Evolutionary conservation across 176 grass and related monocot genomes (phyloP), one percentile per base, ranked within the genome.

Genomic region (Oryza brachyantha): DNA sequence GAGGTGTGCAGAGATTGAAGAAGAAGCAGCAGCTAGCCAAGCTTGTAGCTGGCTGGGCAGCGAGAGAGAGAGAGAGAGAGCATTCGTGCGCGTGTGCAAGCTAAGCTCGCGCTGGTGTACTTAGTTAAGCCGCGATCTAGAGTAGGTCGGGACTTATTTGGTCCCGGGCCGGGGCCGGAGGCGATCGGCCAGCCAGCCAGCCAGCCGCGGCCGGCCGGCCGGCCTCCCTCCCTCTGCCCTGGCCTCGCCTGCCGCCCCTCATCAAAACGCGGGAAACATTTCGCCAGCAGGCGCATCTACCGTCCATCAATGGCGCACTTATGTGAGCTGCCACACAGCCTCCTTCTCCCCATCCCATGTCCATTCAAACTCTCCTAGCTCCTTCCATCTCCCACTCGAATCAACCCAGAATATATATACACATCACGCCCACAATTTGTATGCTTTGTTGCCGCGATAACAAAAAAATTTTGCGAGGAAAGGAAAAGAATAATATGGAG

Each of bases 281-380:
- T 66, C 43, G 31, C 31, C 64, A 57, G 76, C n/a, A 68, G 45
- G 29, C 52, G 29, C 71, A 76, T 55, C 75, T 73, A 34, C 32
- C 79, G 35, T 71, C 72, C 79, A 82, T 82, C 85, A 82, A 87
- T 87, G 85, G 57, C 78, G 72, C 74, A 78, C 58, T 83, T 59
- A 86, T 78, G 73, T 40, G 85, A 14, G 10, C 45, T 48, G 45
- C 45, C 45, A 12, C 10, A 0, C 1, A 50, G 5, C 0, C 50
- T 10, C 9, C 21, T 3, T 13, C 61, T 3, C 1, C 19, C 5
- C 19, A 48, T 48, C 27, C 3, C 4, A 32, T 1, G 1, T 1
- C 31, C 31, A 32, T 32, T 6, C 35, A 36, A 36, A 36, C 35
- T 36, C 35, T 36, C 35, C 35, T n/a, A n/a, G n/a, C n/a, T 36